phyloP scores from a whole-genome alignment of 805 yeast genomes.

The Priceomyces melissophilus region DNA sequence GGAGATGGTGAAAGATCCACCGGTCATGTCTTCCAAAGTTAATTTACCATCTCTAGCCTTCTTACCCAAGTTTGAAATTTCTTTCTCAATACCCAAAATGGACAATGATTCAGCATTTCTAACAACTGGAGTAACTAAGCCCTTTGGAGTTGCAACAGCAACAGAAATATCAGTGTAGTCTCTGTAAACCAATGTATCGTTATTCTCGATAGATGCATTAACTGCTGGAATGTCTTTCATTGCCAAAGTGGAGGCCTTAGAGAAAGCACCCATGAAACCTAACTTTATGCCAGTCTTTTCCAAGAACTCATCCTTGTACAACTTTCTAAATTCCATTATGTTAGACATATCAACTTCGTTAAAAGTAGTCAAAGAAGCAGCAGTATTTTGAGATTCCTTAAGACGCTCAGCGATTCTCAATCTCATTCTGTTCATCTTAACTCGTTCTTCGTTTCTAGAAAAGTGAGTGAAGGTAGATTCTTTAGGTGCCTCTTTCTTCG shows the following conservation, averaged over 20 bases:
- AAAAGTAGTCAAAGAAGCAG: slow-evolving; percentile 96
- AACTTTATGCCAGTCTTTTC: slow-evolving; percentile 91
- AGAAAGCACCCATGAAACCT: slow-evolving; percentile 98
- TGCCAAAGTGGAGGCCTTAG: slow-evolving; percentile 90
- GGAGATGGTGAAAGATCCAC: slow-evolving; percentile 98
- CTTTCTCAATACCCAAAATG: slow-evolving; percentile 85
- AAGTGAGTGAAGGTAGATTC: slow-evolving; percentile 43
- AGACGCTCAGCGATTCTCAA: slow-evolving; percentile 97
- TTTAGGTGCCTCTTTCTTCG: slow-evolving; percentile 18
- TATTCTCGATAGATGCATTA: slow-evolving; percentile 89
- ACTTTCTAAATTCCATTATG: slow-evolving; percentile 88
- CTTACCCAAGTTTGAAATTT: slow-evolving; percentile 73
- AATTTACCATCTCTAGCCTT: slow-evolving; percentile 97
- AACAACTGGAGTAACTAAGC: slow-evolving; percentile 95
- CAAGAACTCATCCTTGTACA: slow-evolving; percentile 93
- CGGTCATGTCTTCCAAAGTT: slow-evolving; percentile 97
- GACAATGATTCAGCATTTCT: slow-evolving; percentile 93
- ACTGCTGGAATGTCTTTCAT: slow-evolving; percentile 93
- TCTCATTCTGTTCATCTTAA: slow-evolving; percentile 99
- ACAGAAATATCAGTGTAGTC: slow-evolving; percentile 94
- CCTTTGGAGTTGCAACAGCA: slow-evolving; percentile 99
- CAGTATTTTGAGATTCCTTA: slow-evolving; percentile 98
- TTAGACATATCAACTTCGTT: slow-evolving; percentile 97
- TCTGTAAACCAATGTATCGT: slow-evolving; percentile 90
- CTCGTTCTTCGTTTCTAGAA: slow-evolving; percentile 83